Evolutionary conservation across 2,329 filamentous ascomycete genomes (phyloP).

Genomic region (Colletotrichum musicola): DNA sequence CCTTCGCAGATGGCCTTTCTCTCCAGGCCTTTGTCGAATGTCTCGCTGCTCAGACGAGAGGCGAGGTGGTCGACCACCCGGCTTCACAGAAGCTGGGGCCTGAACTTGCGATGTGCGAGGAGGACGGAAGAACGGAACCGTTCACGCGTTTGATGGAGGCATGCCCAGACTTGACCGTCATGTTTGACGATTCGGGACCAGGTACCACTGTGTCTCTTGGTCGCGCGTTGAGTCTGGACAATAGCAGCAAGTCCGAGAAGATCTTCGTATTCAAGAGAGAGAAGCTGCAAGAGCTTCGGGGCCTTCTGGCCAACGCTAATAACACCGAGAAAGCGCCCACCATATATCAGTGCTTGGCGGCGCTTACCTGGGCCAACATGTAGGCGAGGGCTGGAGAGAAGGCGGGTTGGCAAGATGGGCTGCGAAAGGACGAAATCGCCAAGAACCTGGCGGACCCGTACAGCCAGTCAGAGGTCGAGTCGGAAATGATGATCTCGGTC

Average conservation of each 20-base stretch:
- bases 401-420: too few relatives aligned
- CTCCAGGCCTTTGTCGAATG: slow-evolving; percentile 54
- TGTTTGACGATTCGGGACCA: not conserved
- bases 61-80: not conserved
- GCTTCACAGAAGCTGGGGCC: not conserved
- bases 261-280: not conserved
- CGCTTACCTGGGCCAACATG: not conserved
- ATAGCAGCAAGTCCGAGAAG: not conserved
- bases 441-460: too few relatives aligned
- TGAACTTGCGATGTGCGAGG: not conserved
- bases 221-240: not conserved
- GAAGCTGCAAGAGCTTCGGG: not conserved
- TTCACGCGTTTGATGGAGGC: not conserved
- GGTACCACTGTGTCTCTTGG: not conserved
- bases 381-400: not conserved
- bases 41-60: slow-evolving; percentile 51
- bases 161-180: not conserved
- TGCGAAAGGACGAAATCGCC: too few relatives aligned
- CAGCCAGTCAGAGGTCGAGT: not conserved
- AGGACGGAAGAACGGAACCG: not conserved
- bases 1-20: slow-evolving; percentile 56
- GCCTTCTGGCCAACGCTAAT: not conserved
- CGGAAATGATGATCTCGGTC: not conserved
- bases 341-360: not conserved
- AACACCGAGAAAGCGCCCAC: not conserved